Base-by-base conservation (phyloP, 2,329 filamentous ascomycete species). In the Pestalotiopsis sp. region DNA sequence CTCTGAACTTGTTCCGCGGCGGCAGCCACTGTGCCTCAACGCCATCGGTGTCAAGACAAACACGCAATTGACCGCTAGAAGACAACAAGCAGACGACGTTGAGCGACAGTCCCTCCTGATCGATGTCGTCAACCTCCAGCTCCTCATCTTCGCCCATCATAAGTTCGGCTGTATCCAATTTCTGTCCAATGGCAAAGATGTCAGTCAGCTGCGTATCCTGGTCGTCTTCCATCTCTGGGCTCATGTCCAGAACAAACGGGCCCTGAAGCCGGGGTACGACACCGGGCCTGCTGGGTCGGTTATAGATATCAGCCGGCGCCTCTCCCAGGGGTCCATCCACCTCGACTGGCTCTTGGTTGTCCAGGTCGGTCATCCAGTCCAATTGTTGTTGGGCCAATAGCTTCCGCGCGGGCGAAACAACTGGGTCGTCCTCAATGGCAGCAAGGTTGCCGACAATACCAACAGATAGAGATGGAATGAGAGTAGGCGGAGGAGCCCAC, bases 391-490 rank as follows among this genome's bases (percentile, higher is more conserved):
- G 88, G 1, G 86, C 86, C 40, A 91, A 78, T 3, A 88, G 79
- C 75, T 85, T 89, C 44, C 83, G 83, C 30, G 82, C 80, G 24
- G 85, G 80, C 4, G 87, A 82, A 20, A 87, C 81, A 2, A 81
- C 76, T 1, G 85, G 82, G 71, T 91, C 88, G 71, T 89, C 88
- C 71, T 91, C 88, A 55, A 87, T 83, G 3, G 86, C 85, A 2
- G 85, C 89, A 13, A 91, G 81, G 71, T 93, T 94, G 52, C 92
- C 90, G 30, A 97, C 90, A 67, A 97, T 92, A 9, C 92, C 92
- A 0, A 95, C 90, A 0, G 93, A 93, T 24, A 98, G 84, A 0
- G 94, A 94, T 2, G 94, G 92, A 14, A 97, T 89, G 39, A 96
- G 84, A 0, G 92, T 91, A 1, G 90, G 86, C 14, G 91, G 90